Evolutionary conservation across 768 basidiomycete species (phyloP), one percentile per base, ranked within the genome.

Genomic region (Kwoniella dejecticola): DNA sequence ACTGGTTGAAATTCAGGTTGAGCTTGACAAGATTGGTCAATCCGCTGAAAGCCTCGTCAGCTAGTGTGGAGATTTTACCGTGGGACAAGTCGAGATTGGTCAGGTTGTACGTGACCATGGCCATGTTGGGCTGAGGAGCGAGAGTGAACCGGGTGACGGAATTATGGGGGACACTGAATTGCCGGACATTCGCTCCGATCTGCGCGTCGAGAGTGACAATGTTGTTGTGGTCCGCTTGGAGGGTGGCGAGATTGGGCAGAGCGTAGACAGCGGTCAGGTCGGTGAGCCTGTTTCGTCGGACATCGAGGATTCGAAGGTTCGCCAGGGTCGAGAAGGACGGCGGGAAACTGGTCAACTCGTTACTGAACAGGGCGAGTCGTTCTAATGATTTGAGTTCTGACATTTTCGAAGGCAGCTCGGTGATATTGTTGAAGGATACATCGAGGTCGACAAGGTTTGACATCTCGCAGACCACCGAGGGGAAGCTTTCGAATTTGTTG

Each of bases 381-480:
- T 91, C 86, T 42, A 98, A 83, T 3, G 83, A 81, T 26, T 76
- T 77, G 53, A 98, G 82, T 31, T 84, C 80, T 1, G 89, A 89
- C 42, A 98, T 86, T 42, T 88, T 85, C 33, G 89, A 86, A 0
- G 94, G 93, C 1, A 98, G 83, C 49, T 87, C 85, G 0, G 84
- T 82, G 60, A 98, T 87, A 77, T 83, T 85, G 81, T 99, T 99
- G 83, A 97, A 97, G 0, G 96, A 98, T 38, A 96, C 82, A 71
- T 98, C 94, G 19, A 99, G 86, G 69, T 94, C 90, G 36, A 84
- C 81, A 19, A 99, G 84, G n/a, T 81, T 83, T 4, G 81, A 79
- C 72, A 98, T 85, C 62, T 87, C 82, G 76, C 85, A 86, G 26
- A 99, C 84, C 33, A 89, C 89, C 0, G 81, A 66, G 0, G 95